Percentiles rank a stretch among this genome's conserved stretches.
Evolutionary conservation across 257 asterid genomes (phyloP).

Genomic region (Paulownia fortunei): DNA sequence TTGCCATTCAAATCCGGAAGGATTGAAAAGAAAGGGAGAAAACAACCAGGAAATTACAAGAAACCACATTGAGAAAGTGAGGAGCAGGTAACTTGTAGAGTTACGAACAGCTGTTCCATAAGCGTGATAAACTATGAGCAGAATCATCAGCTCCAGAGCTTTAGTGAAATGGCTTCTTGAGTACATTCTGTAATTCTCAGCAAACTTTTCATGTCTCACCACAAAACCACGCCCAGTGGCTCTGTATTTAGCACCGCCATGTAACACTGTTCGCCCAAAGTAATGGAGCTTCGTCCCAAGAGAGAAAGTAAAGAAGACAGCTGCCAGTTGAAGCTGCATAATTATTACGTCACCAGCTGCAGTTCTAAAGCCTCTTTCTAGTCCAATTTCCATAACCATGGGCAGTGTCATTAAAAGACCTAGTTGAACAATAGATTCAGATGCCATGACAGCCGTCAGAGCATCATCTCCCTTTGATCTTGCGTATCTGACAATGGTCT

Average conservation of each 20-base stretch:
- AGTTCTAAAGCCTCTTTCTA: slow-evolving; percentile 82
- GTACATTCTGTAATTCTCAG: slow-evolving; percentile 92
- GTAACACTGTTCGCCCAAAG: slow-evolving; percentile 85
- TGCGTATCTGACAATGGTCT: slow-evolving; percentile 63
- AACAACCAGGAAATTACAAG: slow-evolving; percentile 77
- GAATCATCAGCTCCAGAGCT: slow-evolving; percentile 69
- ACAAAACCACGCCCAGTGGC: slow-evolving; percentile 96
- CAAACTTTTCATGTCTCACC: slow-evolving; percentile 77
- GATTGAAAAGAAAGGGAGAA: slow-evolving; percentile 87
- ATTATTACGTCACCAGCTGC: slow-evolving; percentile 70
- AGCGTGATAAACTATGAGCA: slow-evolving; percentile 59
- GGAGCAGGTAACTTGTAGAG: slow-evolving; percentile 36
- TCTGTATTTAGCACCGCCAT: slow-evolving; percentile 86
- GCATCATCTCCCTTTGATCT: slow-evolving; percentile 70
- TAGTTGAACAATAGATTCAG: slow-evolving; percentile 79
- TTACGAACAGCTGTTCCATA: slow-evolving; percentile 52
- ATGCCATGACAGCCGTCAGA: slow-evolving; percentile 72
- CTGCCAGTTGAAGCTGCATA: slow-evolving; percentile 83
- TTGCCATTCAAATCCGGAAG: slow-evolving; percentile 92
- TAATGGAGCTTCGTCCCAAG: slow-evolving; percentile 90
- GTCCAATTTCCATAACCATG: slow-evolving; percentile 90
- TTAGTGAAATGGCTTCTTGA: slow-evolving; percentile 85
- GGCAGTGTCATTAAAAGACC: slow-evolving; percentile 83
- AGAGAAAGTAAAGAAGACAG: slow-evolving; percentile 82
- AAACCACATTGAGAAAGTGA: slow-evolving; percentile 78